Evolutionary conservation across 352 stramenopile species (phyloP).

Genomic region (Phytophthora multivora): DNA sequence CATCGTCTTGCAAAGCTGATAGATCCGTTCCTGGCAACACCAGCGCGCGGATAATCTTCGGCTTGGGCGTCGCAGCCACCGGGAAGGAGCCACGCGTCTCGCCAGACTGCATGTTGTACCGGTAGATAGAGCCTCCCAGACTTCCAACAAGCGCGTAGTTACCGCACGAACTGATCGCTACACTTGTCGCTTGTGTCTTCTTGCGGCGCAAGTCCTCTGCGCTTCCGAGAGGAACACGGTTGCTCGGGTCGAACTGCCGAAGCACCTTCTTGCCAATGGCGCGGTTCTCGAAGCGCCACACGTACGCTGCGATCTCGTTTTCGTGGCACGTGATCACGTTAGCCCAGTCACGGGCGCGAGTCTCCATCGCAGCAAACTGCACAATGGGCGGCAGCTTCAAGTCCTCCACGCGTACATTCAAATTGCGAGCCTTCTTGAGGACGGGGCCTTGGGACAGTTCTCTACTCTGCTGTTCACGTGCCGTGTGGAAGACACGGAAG

Average conservation of each 20-base stretch:
- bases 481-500: slow-evolving; percentile 93
- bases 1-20: slow-evolving; percentile 35
- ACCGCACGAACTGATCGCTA: slow-evolving; percentile 91
- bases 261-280: slow-evolving; percentile 94
- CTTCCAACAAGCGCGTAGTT: slow-evolving; percentile 95
- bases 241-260: slow-evolving; percentile 82
- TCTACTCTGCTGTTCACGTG: slow-evolving; percentile 86
- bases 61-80: slow-evolving; percentile 69
- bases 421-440: slow-evolving; percentile 90
- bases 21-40: slow-evolving; percentile 57
- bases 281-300: slow-evolving; percentile 93
- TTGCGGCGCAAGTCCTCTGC: slow-evolving; percentile 66
- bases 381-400: slow-evolving; percentile 93
- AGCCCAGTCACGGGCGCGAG: slow-evolving; percentile 88
- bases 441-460: slow-evolving; percentile 92
- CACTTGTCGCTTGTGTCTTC: slow-evolving; percentile 70
- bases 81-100: slow-evolving; percentile 92
- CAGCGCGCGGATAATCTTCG: slow-evolving; percentile 68
- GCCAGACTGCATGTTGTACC: slow-evolving; percentile 97
- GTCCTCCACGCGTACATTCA: slow-evolving; percentile 85
- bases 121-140: slow-evolving; percentile 91
- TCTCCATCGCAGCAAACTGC: slow-evolving; percentile 92
- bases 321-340: slow-evolving; percentile 96
- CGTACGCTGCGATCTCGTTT: slow-evolving; percentile 92
- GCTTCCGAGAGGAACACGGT: slow-evolving; percentile 61